A percentile compares a stretch with the other conserved stretches of the same genome.
phyloP scores from a whole-genome alignment of 1,284 basidiomycete species.

The Retiboletus flavoniger region DNA sequence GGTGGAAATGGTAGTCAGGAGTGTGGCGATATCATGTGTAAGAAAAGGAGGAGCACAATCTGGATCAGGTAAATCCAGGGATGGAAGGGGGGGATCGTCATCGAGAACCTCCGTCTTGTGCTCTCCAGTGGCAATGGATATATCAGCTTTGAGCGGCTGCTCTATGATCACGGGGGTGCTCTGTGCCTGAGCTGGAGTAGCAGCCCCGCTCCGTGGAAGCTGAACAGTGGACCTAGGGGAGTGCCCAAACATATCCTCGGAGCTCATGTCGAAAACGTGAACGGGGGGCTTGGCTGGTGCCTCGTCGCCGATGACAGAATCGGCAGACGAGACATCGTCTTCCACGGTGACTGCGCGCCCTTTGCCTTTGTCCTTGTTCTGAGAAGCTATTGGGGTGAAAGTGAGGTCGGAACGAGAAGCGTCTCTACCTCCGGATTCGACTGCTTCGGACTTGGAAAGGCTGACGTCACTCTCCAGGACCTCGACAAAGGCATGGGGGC shows the following conservation, averaged over 20 bases:
- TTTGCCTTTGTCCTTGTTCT: constrained; percentile 54
- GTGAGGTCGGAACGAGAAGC: constrained; percentile 25
- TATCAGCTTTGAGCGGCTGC: constrained; percentile 22
- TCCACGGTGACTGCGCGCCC: constrained; percentile 35
- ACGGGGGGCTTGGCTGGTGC: constrained; percentile 55
- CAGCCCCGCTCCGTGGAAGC: constrained; percentile 16
- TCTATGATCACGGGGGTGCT: constrained; percentile 33
- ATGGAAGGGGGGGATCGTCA: constrained; percentile 58
- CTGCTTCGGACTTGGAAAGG: constrained; percentile 25
- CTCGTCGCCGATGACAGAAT: constrained; percentile 54
- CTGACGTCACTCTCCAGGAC: constrained; percentile 51
- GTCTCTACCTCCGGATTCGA: constrained; percentile 13
- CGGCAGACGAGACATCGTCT: constrained; percentile 53
- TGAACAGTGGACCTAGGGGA: constrained; percentile 16
- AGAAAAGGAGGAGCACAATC: constrained; percentile 45
- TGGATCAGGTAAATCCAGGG: constrained; percentile 38
- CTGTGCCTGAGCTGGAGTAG: constrained; percentile 36
- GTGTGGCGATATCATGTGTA: constrained; percentile 58
- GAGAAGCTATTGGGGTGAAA: constrained; percentile 16
- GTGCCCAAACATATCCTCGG: constrained; percentile 35
- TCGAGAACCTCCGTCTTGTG: constrained; percentile 18
- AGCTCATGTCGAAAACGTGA: constrained; percentile 51
- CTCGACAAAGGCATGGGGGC: constrained; percentile 65
- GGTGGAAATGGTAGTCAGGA: constrained; percentile 53
- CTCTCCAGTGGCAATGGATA: constrained; percentile 14